Evolutionary conservation across 768 basidiomycete species (phyloP).

Genomic region (Tylopilus subfusipes): DNA sequence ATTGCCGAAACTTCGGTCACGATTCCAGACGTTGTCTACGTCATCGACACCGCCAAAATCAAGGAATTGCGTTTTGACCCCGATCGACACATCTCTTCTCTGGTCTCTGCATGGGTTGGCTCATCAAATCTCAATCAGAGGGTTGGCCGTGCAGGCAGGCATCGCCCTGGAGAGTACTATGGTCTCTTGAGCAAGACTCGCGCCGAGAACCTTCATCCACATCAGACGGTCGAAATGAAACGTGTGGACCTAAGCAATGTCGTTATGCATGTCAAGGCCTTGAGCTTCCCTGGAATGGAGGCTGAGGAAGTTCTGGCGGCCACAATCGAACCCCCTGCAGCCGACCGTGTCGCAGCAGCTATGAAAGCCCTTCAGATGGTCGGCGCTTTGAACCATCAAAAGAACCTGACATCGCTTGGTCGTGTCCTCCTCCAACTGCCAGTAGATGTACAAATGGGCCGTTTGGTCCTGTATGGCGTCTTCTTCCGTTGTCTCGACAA

Average conservation of each 20-base stretch:
- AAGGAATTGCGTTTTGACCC: constrained; percentile 92
- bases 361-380: constrained; percentile 78
- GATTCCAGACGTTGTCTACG: constrained; percentile 92
- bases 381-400: constrained; percentile 75
- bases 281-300: constrained; percentile 80
- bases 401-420: constrained; percentile 83
- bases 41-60: constrained; percentile 84
- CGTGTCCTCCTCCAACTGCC: constrained; percentile 85
- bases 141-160: constrained; percentile 89
- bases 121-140: constrained; percentile 87
- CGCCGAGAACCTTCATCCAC: constrained; percentile 58
- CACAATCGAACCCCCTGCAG: constrained; percentile 85
- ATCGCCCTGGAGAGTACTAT: constrained; percentile 87
- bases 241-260: constrained; percentile 85
- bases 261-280: constrained; percentile 95
- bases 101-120: constrained; percentile 90
- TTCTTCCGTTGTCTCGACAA: constrained; percentile 92
- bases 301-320: constrained; percentile 84
- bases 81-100: constrained; percentile 79
- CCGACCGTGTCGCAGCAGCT: constrained; percentile 72
- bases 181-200: constrained; percentile 70
- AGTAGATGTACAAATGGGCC: constrained; percentile 86
- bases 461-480: constrained; percentile 83
- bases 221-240: constrained; percentile 96
- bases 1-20: constrained; percentile 95